Conservation (phyloP, 2,329 filamentous ascomycete species). For the Atkinsonella hypoxylon region DNA sequence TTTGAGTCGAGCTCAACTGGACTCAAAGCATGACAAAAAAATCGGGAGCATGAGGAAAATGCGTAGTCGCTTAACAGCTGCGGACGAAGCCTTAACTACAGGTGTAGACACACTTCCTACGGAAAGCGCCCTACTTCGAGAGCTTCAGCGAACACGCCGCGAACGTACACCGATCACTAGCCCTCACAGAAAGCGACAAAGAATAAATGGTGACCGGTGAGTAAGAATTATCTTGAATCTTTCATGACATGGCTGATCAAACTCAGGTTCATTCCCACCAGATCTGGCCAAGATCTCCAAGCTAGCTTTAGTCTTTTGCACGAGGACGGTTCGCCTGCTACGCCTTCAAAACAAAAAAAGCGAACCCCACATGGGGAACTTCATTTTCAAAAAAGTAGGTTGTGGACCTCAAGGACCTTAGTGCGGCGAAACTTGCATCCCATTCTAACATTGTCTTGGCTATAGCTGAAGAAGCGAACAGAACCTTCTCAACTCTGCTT, state of each 20-base stretch:
- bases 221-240: constrained; percentile 7
- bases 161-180: constrained; percentile 42
- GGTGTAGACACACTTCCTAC: constrained; percentile 37
- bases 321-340: constrained; percentile 86
- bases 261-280: constrained; percentile 82
- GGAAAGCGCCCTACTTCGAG: constrained; percentile 38
- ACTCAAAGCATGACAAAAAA: constrained; percentile 28
- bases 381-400: constrained; percentile 82
- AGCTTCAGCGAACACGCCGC: constrained; percentile 37
- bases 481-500: constrained; percentile 78
- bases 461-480: constrained; percentile 81
- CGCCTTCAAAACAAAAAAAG: constrained; percentile 74
- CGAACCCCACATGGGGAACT: constrained; percentile 80
- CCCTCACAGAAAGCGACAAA: constrained; percentile 46
- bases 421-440: not conserved
- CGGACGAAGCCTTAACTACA: constrained; percentile 23
- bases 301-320: constrained; percentile 87
- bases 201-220: constrained; percentile 51
- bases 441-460: constrained; percentile 3
- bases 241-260: constrained; percentile 12
- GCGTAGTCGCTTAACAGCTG: constrained; percentile 23
- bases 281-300: constrained; percentile 83
- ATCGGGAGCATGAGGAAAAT: constrained; percentile 19
- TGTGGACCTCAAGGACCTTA: not conserved
- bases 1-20: constrained; percentile 30